A percentile compares a stretch with the other conserved stretches of the same genome.
Evolutionary conservation across 345 rosid species (phyloP).

Genomic region (Erysimum cheiranthoides): DNA sequence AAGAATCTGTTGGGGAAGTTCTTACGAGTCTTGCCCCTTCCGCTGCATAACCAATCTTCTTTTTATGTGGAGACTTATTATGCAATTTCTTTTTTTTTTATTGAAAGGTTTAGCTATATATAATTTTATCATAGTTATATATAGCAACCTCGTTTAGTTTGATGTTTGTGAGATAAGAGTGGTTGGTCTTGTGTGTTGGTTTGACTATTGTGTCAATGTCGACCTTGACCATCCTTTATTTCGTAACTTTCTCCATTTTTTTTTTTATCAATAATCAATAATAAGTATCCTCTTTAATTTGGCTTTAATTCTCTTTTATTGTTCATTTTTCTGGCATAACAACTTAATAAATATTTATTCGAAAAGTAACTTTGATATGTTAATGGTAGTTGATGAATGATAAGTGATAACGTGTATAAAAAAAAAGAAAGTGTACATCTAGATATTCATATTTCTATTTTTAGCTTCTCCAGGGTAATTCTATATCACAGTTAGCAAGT

Average conservation of each 20-base stretch:
- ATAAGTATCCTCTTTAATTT: background rate
- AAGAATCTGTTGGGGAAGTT: background rate
- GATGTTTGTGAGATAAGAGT: slow-evolving; percentile 8
- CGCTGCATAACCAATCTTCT: slow-evolving; percentile 26
- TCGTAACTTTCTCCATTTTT: background rate
- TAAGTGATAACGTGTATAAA: background rate
- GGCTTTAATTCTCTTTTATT: background rate
- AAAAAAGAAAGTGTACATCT: too few species aligned
- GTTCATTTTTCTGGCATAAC: background rate
- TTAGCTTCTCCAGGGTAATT: too few species aligned
- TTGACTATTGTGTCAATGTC: slow-evolving; percentile 15
- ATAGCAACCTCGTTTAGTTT: slow-evolving; percentile 7
- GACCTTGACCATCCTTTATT: slow-evolving; percentile 9
- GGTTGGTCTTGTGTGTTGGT: slow-evolving; percentile 32
- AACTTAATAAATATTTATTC: background rate
- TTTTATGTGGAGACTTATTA: background rate
- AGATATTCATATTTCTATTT: too few species aligned
- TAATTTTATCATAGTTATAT: slow-evolving; percentile 6
- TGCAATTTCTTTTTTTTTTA: background rate
- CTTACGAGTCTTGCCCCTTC: slow-evolving; percentile 32
- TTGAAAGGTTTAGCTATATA: slow-evolving; percentile 12
- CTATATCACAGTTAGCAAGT: too few species aligned
- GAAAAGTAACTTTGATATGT: background rate
- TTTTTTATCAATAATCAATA: background rate
- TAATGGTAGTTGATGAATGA: background rate